Conservation (phyloP, 2,329 filamentous ascomycete species). For the Aspergillus sp. region DNA sequence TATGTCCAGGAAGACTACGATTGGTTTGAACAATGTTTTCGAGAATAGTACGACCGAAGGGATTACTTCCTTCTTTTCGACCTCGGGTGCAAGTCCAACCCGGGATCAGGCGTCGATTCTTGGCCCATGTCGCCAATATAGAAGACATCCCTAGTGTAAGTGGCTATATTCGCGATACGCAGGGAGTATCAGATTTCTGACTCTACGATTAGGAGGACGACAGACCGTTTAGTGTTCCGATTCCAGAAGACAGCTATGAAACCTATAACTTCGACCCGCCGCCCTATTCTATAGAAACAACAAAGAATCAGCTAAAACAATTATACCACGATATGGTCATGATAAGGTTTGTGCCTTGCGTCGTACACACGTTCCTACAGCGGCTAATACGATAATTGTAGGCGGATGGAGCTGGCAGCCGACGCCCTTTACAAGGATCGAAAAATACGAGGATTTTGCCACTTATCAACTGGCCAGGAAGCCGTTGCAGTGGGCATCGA, state of each 20-base stretch:
- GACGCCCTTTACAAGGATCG: conserved; percentile 98
- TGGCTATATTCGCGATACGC: background rate
- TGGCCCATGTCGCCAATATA: conserved; percentile 18
- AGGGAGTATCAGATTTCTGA: background rate
- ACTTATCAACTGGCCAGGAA: conserved; percentile 94
- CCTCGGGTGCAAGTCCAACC: conserved; percentile 1
- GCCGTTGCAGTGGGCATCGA: conserved; percentile 94
- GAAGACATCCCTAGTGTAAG: conserved; percentile 17
- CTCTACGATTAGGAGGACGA: conserved; percentile 70
- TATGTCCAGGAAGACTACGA: background rate
- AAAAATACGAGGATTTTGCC: conserved; percentile 98
- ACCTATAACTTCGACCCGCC: conserved; percentile 96
- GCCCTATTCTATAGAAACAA: conserved; percentile 81
- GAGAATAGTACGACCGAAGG: conserved; percentile 5
- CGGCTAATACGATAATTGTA: conserved; percentile 36
- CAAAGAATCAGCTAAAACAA: conserved; percentile 92
- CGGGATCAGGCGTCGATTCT: conserved; percentile 9
- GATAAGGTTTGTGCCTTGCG: conserved; percentile 61
- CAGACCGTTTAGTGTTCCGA: conserved; percentile 79
- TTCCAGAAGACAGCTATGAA: conserved; percentile 96
- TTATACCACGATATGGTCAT: conserved; percentile 97
- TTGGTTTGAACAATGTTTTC: conserved; percentile 10
- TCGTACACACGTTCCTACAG: background rate
- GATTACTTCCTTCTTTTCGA: background rate
- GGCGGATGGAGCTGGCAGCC: conserved; percentile 97